Evolutionary conservation across 2,329 filamentous ascomycete genomes (phyloP), one percentile per base, ranked within the genome.

Genomic region (Penicillium sp.): DNA sequence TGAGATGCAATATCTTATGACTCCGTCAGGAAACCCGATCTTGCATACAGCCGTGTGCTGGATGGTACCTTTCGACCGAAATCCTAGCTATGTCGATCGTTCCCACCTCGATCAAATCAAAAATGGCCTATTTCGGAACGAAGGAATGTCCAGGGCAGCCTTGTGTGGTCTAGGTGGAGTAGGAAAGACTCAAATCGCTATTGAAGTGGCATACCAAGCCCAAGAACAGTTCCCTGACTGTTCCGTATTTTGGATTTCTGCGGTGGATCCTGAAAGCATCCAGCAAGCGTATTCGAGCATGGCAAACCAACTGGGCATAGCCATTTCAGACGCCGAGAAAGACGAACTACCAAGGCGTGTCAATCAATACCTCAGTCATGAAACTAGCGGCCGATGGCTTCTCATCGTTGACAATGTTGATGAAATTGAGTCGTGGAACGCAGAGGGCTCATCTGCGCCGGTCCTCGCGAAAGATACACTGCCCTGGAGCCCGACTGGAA

Each of bases 341-440:
- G 50, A 58, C 2, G 65, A 66, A n/a, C 50, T 60, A 0, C 68
- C 65, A 33, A 27, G 1, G 0, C 33, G 36, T 2, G 60, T 71
- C 0, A 56, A 66, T 24, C 40, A 13, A 2, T 36, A 66, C 39
- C 53, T 73, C 1, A 67, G 54, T 6, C 35, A 60, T 1, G 31
- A 61, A 7, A 39, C 14, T 2, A 50, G 49, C 3, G 64, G 67
- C 0, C 41, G 56, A 4, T 74, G 71, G 72, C 43, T 74, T 13
- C 31, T 74, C 0, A 64, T 74, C 13, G 50, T 71, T 43, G 71
- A 74, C 24, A 74, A 73, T 54, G 69, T 66, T 0, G 71, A 75
- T 41, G 67, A 71, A 44, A 35, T 64, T 4, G 57, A 66, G 3
- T 61, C 68, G 49, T 71, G 65, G 67, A 35, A 7, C 6, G 27